Evolutionary conservation across 1,139 yeast genomes (phyloP).

Genomic region (Hansenula anomala): DNA sequence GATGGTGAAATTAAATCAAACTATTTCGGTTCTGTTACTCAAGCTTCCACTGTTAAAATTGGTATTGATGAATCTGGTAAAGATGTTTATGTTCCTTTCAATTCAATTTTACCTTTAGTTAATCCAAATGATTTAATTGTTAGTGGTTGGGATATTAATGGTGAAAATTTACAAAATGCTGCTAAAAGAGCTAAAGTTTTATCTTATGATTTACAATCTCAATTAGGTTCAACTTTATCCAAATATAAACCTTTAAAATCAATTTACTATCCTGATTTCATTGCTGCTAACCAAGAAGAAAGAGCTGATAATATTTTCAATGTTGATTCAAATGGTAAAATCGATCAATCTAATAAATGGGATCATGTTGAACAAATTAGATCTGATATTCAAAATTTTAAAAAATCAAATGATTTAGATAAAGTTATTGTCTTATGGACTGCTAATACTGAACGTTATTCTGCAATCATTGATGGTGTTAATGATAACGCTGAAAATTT

Average conservation of each 20-base stretch:
- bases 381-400: constrained; percentile 77
- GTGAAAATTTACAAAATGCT: constrained; percentile 66
- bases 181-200: constrained; percentile 84
- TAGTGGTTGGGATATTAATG: constrained; percentile 93
- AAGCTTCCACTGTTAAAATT: constrained; percentile 82
- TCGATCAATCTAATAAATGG: constrained; percentile 70
- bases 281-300: constrained; percentile 90
- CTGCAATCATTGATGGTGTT: constrained; percentile 72
- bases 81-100: constrained; percentile 92
- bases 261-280: constrained; percentile 91
- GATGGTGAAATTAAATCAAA: constrained; percentile 78
- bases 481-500: constrained; percentile 87
- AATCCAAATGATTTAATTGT: constrained; percentile 87
- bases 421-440: constrained; percentile 93
- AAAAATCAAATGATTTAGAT: constrained; percentile 67
- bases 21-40: constrained; percentile 95
- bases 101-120: constrained; percentile 81
- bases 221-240: constrained; percentile 64
- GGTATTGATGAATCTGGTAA: constrained; percentile 81
- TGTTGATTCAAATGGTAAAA: constrained; percentile 45
- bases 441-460: constrained; percentile 93
- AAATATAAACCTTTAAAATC: constrained; percentile 73
- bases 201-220: constrained; percentile 78
- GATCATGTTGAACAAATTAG: constrained; percentile 84
- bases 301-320: constrained; percentile 88